These are phyloP conservation scores for Arthrobotrys entomopaga DNA, from an alignment of 2,329 filamentous ascomycete species.

Conservation along the genomic window DNA sequence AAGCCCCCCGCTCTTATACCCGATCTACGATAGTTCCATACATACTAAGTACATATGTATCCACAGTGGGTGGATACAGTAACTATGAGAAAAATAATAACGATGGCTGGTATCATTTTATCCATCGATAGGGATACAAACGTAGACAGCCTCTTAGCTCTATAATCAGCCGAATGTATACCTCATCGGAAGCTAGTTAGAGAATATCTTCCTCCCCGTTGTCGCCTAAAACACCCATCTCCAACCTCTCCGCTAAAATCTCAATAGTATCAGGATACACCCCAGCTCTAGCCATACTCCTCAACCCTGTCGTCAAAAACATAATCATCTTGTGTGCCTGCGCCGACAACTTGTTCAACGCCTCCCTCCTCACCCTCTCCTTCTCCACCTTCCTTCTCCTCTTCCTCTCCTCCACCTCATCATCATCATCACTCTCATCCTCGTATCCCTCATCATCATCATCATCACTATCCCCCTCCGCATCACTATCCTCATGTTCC, in stretches of 20 bases:
- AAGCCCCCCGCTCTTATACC: too few relatives aligned
- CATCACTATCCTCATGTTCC: slow-evolving; percentile 7
- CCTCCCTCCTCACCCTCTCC: slow-evolving; percentile 18
- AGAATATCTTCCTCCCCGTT: slow-evolving; percentile 13
- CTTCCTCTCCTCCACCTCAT: slow-evolving; percentile 9
- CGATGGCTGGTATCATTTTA: too few relatives aligned
- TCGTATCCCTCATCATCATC: slow-evolving; percentile 10
- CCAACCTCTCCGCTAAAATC: slow-evolving; percentile 50
- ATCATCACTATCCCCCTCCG: slow-evolving; percentile 9
- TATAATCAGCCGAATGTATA: background rate
- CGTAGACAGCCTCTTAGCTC: too few relatives aligned
- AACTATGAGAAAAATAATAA: too few relatives aligned
- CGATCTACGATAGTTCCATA: too few relatives aligned
- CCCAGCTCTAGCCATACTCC: slow-evolving; percentile 49
- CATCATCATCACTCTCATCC: background rate
- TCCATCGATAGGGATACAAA: too few relatives aligned
- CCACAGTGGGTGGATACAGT: too few relatives aligned
- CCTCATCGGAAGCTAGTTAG: background rate
- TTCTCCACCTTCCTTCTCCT: slow-evolving; percentile 5
- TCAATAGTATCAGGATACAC: slow-evolving; percentile 50
- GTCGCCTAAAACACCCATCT: slow-evolving; percentile 43
- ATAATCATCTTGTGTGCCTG: slow-evolving; percentile 44
- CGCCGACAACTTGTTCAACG: slow-evolving; percentile 22
- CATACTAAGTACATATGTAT: too few relatives aligned
- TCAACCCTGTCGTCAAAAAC: slow-evolving; percentile 51